Percentiles rank a stretch among this genome's conserved stretches.
Evolutionary conservation across 1,284 basidiomycete genomes (phyloP).

Genomic region (Phenoliferia sp.): DNA sequence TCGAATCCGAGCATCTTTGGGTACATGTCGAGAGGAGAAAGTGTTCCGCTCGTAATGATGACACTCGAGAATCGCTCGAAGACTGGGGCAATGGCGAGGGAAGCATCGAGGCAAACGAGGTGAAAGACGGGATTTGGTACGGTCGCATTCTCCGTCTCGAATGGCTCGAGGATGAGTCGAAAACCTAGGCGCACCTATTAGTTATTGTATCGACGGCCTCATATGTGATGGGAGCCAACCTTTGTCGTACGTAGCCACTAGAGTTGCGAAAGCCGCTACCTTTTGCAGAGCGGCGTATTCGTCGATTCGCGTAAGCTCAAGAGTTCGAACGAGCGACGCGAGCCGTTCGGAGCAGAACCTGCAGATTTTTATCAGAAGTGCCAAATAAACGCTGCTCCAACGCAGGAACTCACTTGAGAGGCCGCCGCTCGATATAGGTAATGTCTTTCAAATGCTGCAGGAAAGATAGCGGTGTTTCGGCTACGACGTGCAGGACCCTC

Average conservation of each 20-base stretch:
- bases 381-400: conserved; percentile 1
- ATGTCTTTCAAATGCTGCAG: conserved; percentile 98
- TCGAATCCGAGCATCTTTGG: conserved; percentile 99
- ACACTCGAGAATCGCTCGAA: conserved; percentile 98
- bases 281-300: conserved; percentile 90
- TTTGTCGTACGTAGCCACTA: conserved; percentile 98
- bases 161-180: conserved; percentile 93
- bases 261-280: conserved; percentile 90
- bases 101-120: conserved; percentile 95
- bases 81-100: conserved; percentile 93
- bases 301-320: conserved; percentile 85
- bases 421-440: conserved; percentile 94
- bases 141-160: conserved; percentile 97
- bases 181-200: conserved; percentile 61
- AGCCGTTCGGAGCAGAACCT: conserved; percentile 96
- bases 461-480: conserved; percentile 98
- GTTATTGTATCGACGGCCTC: not conserved
- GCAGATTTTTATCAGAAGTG: not conserved
- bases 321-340: conserved; percentile 86
- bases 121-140: conserved; percentile 99
- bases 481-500: conserved; percentile 97
- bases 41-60: conserved; percentile 97
- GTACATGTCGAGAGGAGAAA: conserved; percentile 99
- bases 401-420: conserved; percentile 59
- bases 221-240: conserved; percentile 48